Conservation (phyloP, 495 filamentous ascomycete genomes). For the Lasiosphaeriaceae sp. region DNA sequence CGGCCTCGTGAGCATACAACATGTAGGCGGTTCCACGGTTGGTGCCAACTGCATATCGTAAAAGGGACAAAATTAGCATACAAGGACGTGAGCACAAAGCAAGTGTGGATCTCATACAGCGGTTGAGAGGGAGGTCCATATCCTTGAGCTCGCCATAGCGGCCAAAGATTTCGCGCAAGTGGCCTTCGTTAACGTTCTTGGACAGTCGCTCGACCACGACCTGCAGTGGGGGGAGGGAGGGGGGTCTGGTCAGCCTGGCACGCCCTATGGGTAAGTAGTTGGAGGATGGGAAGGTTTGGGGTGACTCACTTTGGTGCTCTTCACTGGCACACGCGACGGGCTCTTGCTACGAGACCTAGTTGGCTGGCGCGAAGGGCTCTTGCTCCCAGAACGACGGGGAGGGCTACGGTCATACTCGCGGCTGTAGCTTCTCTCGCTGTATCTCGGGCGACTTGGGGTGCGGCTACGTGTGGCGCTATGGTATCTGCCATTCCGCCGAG, state of each 20-base stretch:
- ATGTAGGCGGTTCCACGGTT: conserved; percentile 96
- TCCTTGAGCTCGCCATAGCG: conserved; percentile 81
- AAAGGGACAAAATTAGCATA: not conserved
- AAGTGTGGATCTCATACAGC: conserved; percentile 55
- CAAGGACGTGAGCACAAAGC: not conserved
- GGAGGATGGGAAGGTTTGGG: not conserved
- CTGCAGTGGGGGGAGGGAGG: conserved; percentile 37
- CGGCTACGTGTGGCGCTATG: conserved; percentile 11
- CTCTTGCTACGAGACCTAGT: too few relatives aligned
- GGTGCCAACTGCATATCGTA: conserved; percentile 61
- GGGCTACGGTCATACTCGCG: conserved; percentile 22
- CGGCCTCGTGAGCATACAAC: conserved; percentile 68
- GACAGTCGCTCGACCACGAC: conserved; percentile 96
- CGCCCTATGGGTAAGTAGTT: not conserved
- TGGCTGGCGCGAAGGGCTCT: conserved; percentile 4
- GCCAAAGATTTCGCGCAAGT: conserved; percentile 89
- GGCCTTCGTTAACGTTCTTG: conserved; percentile 86
- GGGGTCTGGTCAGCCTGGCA: conserved; percentile 13
- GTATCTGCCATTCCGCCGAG: conserved; percentile 29
- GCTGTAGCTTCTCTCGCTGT: conserved; percentile 26
- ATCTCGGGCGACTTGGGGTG: not conserved
- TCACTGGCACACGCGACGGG: conserved; percentile 5
- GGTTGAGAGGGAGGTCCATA: conserved; percentile 85
- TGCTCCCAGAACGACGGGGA: conserved; percentile 33
- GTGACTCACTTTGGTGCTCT: conserved; percentile 33